These are phyloP conservation scores for Mycena citricolor DNA, from an alignment of 1,284 basidiomycete genomes.

Conservation along the genomic window DNA sequence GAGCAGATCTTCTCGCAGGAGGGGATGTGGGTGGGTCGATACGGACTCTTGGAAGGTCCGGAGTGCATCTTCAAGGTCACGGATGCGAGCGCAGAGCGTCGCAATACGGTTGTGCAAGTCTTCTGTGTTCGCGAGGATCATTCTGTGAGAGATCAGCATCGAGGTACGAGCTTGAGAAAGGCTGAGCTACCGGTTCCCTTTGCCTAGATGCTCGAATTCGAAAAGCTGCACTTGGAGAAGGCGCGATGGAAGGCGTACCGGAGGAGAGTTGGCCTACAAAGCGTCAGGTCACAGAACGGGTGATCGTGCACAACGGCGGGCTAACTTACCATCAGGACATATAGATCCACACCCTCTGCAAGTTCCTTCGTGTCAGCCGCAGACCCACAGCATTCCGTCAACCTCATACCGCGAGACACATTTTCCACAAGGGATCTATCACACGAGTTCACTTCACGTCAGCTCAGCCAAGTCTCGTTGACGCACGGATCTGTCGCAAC, in stretches of 20 bases:
- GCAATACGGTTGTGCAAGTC: constrained; percentile 67
- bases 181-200: constrained; percentile 44
- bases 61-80: constrained; percentile 59
- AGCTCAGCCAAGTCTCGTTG: background rate
- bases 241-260: constrained; percentile 11
- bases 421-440: constrained; percentile 68
- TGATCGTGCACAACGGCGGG: background rate
- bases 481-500: constrained; percentile 66
- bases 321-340: constrained; percentile 64
- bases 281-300: background rate
- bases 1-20: constrained; percentile 35
- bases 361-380: background rate
- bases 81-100: constrained; percentile 50
- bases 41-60: constrained; percentile 45
- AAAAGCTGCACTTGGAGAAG: background rate
- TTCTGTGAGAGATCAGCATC: constrained; percentile 31
- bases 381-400: background rate
- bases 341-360: constrained; percentile 63
- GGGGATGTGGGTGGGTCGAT: constrained; percentile 46
- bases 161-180: background rate
- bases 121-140: constrained; percentile 62
- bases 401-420: constrained; percentile 45
- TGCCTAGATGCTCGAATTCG: constrained; percentile 39
- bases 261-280: constrained; percentile 14
- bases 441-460: constrained; percentile 1